A percentile compares a stretch with the other conserved stretches of the same genome.
Evolutionary conservation across 2,329 filamentous ascomycete genomes (phyloP).

Genomic region (Calonectria honghensis): DNA sequence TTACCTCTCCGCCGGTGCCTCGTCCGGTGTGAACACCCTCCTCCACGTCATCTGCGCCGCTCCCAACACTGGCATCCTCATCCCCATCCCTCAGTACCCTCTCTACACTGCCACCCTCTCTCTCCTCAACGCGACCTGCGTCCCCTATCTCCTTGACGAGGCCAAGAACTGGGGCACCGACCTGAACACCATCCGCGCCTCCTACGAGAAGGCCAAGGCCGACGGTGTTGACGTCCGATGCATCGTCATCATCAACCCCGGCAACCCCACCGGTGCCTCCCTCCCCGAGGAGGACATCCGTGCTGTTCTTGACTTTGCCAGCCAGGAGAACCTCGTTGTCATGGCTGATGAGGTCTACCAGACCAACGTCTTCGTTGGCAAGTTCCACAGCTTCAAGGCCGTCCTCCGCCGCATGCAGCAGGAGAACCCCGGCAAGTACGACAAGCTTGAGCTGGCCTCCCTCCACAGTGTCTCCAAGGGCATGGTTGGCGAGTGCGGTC

Average conservation of each 20-base stretch:
- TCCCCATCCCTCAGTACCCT: constrained; percentile 98
- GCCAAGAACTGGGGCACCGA: constrained; percentile 91
- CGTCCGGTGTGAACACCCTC: constrained; percentile 94
- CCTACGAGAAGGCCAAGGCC: constrained; percentile 83
- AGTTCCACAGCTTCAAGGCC: constrained; percentile 97
- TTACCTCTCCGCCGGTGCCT: constrained; percentile 94
- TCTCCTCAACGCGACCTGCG: constrained; percentile 88
- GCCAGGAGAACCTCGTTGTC: constrained; percentile 88
- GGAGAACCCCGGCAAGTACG: constrained; percentile 83
- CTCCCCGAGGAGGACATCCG: constrained; percentile 87
- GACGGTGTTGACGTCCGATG: constrained; percentile 91
- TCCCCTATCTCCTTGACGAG: constrained; percentile 97
- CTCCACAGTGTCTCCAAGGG: constrained; percentile 97
- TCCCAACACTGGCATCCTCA: constrained; percentile 86
- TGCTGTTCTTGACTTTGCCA: constrained; percentile 90
- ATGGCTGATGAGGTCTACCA: constrained; percentile 99
- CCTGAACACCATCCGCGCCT: constrained; percentile 82
- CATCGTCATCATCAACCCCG: constrained; percentile 98
- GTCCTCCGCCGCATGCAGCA: constrained; percentile 88
- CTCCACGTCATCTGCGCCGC: constrained; percentile 90
- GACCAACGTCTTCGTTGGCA: constrained; percentile 96
- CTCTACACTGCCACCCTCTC: constrained; percentile 96
- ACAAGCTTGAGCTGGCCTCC: constrained; percentile 90
- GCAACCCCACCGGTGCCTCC: constrained; percentile 95
- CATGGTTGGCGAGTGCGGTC: constrained; percentile 98